Percentiles rank a stretch among this genome's conserved stretches.
These are phyloP conservation scores for Earliella scabrosa DNA, from an alignment of 1,284 basidiomycete species.

Conservation along the genomic window DNA sequence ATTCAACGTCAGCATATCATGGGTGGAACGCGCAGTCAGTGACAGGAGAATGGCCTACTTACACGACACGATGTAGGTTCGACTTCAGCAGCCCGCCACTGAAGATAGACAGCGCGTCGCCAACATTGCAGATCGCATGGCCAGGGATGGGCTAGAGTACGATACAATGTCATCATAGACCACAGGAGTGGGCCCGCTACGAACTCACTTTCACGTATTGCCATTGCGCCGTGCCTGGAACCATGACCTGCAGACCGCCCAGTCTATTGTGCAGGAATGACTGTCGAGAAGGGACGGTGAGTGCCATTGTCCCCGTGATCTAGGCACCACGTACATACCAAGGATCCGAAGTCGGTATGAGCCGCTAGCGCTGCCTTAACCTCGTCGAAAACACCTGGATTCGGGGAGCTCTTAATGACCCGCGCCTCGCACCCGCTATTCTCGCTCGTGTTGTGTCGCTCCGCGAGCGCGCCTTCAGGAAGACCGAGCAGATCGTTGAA, in stretches of 20 bases:
- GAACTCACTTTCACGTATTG: conserved; percentile 65
- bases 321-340: conserved; percentile 11
- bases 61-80: conserved; percentile 40
- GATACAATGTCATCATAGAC: background rate
- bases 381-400: background rate
- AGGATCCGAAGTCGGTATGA: conserved; percentile 25
- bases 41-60: background rate
- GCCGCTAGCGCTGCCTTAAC: conserved; percentile 9
- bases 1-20: too few relatives aligned
- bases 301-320: background rate
- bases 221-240: conserved; percentile 63
- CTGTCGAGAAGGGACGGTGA: conserved; percentile 30
- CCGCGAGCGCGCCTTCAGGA: conserved; percentile 16
- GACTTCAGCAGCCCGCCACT: conserved; percentile 27
- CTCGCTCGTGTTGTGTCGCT: conserved; percentile 11
- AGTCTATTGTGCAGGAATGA: conserved; percentile 71
- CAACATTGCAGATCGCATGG: conserved; percentile 40
- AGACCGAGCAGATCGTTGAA: conserved; percentile 35
- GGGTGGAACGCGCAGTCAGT: background rate
- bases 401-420: conserved; percentile 15
- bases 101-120: conserved; percentile 43
- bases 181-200: background rate
- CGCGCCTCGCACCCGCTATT: conserved; percentile 19
- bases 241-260: conserved; percentile 72
- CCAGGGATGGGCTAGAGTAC: conserved; percentile 32